phyloP scores from a whole-genome alignment of 1,139 yeast genomes.

The Yamadazyma atlantica region DNA sequence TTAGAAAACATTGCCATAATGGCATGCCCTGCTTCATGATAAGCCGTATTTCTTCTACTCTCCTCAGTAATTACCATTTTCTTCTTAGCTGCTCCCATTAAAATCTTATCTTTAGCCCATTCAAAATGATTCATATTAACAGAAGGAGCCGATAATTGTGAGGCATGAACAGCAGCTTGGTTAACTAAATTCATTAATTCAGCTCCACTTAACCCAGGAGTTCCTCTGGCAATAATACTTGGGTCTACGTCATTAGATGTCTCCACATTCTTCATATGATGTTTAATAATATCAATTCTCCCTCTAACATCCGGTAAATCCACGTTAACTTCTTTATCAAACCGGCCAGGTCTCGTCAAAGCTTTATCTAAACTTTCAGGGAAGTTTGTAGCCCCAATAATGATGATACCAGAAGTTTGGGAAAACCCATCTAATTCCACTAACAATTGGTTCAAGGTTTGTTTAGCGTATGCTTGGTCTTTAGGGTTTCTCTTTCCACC shows the following conservation, averaged over 20 bases:
- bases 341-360: conserved; percentile 96
- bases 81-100: conserved; percentile 97
- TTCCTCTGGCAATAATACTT: conserved; percentile 87
- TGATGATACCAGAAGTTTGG: conserved; percentile 88
- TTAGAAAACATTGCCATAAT: conserved; percentile 93
- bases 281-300: conserved; percentile 86
- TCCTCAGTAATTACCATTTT: conserved; percentile 98
- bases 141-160: conserved; percentile 85
- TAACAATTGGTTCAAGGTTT: conserved; percentile 89
- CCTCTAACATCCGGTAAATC: conserved; percentile 98
- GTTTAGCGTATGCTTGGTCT: conserved; percentile 97
- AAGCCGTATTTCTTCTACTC: conserved; percentile 89
- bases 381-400: conserved; percentile 97
- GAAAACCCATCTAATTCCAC: conserved; percentile 97
- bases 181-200: conserved; percentile 92
- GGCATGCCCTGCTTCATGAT: conserved; percentile 99
- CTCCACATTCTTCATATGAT: conserved; percentile 90
- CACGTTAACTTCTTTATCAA: conserved; percentile 93
- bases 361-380: conserved; percentile 97
- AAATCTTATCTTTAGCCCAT: conserved; percentile 98
- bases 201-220: conserved; percentile 97
- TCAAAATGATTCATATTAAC: conserved; percentile 93
- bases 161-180: conserved; percentile 97
- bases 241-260: conserved; percentile 84
- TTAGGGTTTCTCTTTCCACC: conserved; percentile 97